phyloP scores from a whole-genome alignment of 2,329 filamentous ascomycete genomes.

The Lecanicillium sp. region DNA sequence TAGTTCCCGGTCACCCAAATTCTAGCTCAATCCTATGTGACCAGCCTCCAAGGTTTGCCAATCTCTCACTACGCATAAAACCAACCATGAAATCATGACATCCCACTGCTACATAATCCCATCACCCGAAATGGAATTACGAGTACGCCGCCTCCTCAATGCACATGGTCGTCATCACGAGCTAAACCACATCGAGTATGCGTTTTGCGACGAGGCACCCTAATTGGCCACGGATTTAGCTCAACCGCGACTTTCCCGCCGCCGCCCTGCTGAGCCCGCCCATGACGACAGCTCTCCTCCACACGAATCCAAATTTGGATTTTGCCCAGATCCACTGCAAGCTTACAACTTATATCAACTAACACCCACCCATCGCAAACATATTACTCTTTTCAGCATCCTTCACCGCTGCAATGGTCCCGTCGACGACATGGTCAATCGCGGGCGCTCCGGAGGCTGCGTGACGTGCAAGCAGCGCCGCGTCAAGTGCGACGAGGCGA shows the following conservation, averaged over 20 bases:
- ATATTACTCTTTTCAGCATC: background rate
- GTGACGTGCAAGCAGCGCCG: conserved; percentile 17
- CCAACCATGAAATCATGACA: too few species aligned
- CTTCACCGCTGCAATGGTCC: background rate
- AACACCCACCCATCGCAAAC: background rate
- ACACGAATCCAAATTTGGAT: background rate
- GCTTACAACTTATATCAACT: background rate
- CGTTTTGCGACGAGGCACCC: background rate
- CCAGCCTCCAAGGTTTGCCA: too few species aligned
- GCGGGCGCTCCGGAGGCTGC: conserved; percentile 8
- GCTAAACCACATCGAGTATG: background rate
- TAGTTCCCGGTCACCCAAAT: too few species aligned
- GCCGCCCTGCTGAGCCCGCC: too few species aligned
- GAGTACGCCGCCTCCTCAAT: too few species aligned
- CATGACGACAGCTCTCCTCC: background rate
- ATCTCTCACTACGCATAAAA: too few species aligned
- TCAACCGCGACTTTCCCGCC: too few species aligned
- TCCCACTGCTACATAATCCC: too few species aligned
- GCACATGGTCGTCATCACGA: background rate
- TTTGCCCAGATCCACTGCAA: background rate
- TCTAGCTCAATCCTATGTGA: too few species aligned
- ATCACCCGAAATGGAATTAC: too few species aligned
- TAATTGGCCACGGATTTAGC: too few species aligned
- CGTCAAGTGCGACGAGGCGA: conserved; percentile 23
- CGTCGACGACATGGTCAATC: conserved; percentile 1